Evolutionary conservation across 2,329 filamentous ascomycete species (phyloP), one percentile per base, ranked within the genome.

Genomic region (Phaeosphaeria sp.): DNA sequence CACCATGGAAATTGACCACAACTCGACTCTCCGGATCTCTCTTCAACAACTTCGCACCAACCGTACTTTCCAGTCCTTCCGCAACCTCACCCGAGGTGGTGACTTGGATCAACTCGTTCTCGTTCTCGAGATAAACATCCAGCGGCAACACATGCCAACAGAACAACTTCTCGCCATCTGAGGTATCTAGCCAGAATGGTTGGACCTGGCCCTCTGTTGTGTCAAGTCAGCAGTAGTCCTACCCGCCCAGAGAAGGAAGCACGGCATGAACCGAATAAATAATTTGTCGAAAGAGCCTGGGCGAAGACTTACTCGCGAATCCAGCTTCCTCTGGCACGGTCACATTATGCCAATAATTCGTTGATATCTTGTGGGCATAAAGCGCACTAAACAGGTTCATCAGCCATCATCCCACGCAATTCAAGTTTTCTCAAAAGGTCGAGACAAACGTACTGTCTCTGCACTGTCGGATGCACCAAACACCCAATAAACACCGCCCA

Each of bases 131-230:
- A 74, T 96, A 96, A 0, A 92, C 80, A 51, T 89, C 87, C 6
- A 96, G 78, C 0, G 94, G 94, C 49, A 97, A 80, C 53, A 98
- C 84, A 72, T 97, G 94, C 94, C 94, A 98, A 24, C 91, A 91
- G 72, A 95, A 96, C 18, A 98, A 80, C 2, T 82, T 87, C 75
- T 93, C 89, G 40, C 88, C 87, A 74, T 97, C 93, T 1, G 87
- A 81, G 0, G 92, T 95, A 3, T 79, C 80, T 39, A 98, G 78
- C 48, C 86, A 87, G 75, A 98, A 97, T 0, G 94, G 91, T 6
- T 92, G 93, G 2, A 96, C 90, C 79, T 98, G 94, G 66, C 93
- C 92, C 72, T 87, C 91, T 94, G 42, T 25, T 22, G 46, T 22
- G 39, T 5, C 20, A 13, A 51, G 53, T 57, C 13, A 49, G 51